Conservation (phyloP, 2,329 filamentous ascomycete species). For the Trichoderma sp. region DNA sequence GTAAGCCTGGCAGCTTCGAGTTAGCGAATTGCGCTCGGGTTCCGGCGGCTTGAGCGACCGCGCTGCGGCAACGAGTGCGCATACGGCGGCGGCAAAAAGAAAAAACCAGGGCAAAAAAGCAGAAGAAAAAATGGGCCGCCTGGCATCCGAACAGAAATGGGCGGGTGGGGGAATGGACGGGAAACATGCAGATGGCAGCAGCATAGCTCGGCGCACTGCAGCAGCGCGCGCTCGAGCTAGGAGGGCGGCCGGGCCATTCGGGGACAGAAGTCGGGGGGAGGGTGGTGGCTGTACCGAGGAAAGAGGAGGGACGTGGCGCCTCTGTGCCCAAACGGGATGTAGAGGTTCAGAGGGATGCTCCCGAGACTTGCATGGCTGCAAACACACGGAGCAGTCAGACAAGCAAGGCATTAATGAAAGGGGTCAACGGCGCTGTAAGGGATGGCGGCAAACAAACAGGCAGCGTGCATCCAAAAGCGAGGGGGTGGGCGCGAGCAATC, state of each 20-base stretch:
- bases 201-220: slow-evolving; percentile 23
- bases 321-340: neutral
- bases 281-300: slow-evolving; percentile 18
- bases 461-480: neutral
- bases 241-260: slow-evolving; percentile 29
- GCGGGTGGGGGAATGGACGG: slow-evolving; percentile 19
- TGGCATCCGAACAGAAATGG: slow-evolving; percentile 27
- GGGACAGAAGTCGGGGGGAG: slow-evolving; percentile 12
- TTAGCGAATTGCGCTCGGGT: slow-evolving; percentile 36
- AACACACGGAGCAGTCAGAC: neutral
- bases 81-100: slow-evolving; percentile 15
- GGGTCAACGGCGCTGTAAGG: neutral
- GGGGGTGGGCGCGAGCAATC: slow-evolving; percentile 7
- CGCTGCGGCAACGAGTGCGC: slow-evolving; percentile 5
- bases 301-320: neutral
- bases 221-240: slow-evolving; percentile 15
- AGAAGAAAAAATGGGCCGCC: slow-evolving; percentile 23
- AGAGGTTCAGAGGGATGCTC: neutral
- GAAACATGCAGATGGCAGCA: slow-evolving; percentile 6
- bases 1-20: slow-evolving; percentile 48
- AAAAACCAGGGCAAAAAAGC: neutral
- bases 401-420: neutral
- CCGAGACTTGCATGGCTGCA: slow-evolving; percentile 4
- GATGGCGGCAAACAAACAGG: neutral
- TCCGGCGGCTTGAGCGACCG: slow-evolving; percentile 26